Evolutionary conservation across 192 early-diverging fungal species (phyloP), one percentile per base, ranked within the genome.

Genomic region (Hyaloraphidium curvatum): DNA sequence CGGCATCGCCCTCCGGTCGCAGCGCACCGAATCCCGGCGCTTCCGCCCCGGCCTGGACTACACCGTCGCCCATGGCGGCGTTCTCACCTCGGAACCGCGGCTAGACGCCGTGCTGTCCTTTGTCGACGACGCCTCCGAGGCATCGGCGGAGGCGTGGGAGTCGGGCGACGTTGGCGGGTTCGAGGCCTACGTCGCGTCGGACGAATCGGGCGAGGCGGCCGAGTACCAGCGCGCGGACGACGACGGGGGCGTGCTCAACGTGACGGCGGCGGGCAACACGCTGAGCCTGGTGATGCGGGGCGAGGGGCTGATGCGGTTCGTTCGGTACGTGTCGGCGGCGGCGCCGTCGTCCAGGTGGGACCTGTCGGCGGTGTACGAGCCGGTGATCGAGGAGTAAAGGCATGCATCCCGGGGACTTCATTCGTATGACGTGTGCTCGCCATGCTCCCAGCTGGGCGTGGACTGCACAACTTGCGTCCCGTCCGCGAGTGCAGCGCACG

Each of bases 1-100:
- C 1, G 68, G 70, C 5, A 56, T 81, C 3, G 51, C 63, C 2
- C 59, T 72, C 7, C 43, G 50, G 0, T 61, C 59, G 2, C 57
- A 57, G 17, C 73, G 82, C 21, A 69, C 72, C 19, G 58, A 67
- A 51, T 76, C 73, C 3, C 75, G 86, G 29, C 68, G 83, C 4
- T 88, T 88, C 68, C 67, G 86, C 37, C 73, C 81, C 1, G 86
- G 86, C 3, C 68, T 86, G 48, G 86, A 88, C 58, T 88, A 83
- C 62, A 83, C 86, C 4, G 66, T 88, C 5, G 86, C 78, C 9
- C n/a, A n/a, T n/a, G n/a, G n/a, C n/a, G n/a, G n/a, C n/a, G n/a
- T n/a, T n/a, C 7, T 7, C 9, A 11, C 33, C n/a, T 7, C 7
- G 9, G 33, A 37, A n/a, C n/a, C n/a, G n/a, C n/a, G n/a, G n/a